These are phyloP conservation scores for Cytospora paraplurivora DNA, from an alignment of 2,329 filamentous ascomycete genomes.

Conservation along the genomic window DNA sequence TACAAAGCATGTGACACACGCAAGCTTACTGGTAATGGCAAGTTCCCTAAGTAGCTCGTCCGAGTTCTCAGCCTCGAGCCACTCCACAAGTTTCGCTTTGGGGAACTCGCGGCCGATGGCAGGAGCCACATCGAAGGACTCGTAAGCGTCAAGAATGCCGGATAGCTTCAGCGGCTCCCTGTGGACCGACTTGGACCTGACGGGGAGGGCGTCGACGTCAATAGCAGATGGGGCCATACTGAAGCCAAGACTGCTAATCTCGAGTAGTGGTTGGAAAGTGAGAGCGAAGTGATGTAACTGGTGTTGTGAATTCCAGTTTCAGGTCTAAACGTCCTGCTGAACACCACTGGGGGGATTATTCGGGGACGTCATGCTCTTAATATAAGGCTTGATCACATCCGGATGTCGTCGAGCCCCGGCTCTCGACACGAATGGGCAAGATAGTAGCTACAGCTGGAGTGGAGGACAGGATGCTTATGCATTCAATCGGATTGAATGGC, in stretches of 20 bases:
- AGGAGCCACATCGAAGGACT: conserved; percentile 62
- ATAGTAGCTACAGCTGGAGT: neutral
- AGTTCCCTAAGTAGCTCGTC: conserved; percentile 67
- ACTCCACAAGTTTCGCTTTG: conserved; percentile 61
- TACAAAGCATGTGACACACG: neutral
- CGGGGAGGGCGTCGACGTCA: conserved; percentile 27
- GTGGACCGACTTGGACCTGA: conserved; percentile 26
- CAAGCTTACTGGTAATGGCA: conserved; percentile 61
- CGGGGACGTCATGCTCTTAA: too few relatives aligned
- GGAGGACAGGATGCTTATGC: neutral
- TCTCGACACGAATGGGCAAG: neutral
- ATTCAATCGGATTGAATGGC: neutral
- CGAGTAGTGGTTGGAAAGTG: neutral
- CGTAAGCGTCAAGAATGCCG: conserved; percentile 53
- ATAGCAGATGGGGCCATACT: conserved; percentile 34
- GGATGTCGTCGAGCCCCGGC: neutral
- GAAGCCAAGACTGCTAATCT: neutral
- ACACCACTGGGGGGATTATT: neutral
- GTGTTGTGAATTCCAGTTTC: neutral
- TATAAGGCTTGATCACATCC: neutral
- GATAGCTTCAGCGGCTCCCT: conserved; percentile 49
- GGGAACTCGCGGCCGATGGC: conserved; percentile 64
- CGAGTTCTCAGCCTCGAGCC: conserved; percentile 61
- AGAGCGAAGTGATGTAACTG: neutral
- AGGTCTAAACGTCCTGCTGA: neutral